phyloP scores from a whole-genome alignment of 2,329 filamentous ascomycete species.

The Fusarium setosum region DNA sequence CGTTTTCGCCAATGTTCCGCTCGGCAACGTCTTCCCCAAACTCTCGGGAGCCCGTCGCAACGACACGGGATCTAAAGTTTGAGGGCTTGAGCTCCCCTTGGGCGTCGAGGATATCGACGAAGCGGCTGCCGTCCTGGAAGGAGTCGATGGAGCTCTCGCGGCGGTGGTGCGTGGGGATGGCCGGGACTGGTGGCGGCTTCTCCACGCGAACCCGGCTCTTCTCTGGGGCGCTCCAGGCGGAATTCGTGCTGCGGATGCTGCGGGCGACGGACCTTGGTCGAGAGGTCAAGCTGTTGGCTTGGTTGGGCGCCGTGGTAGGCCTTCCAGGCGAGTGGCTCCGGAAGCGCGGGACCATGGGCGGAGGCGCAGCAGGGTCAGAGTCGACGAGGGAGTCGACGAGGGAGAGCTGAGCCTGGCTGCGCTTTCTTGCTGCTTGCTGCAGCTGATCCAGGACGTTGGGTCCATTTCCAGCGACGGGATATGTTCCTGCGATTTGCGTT shows the following conservation, averaged over 20 bases:
- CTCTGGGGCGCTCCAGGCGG: conserved; percentile 29
- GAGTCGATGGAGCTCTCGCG: conserved; percentile 36
- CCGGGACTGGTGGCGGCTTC: conserved; percentile 34
- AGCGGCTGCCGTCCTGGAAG: conserved; percentile 22
- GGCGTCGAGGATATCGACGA: conserved; percentile 68
- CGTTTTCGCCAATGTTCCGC: conserved; percentile 62
- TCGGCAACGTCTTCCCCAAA: conserved; percentile 76
- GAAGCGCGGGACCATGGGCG: conserved; percentile 32
- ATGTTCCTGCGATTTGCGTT: conserved; percentile 33
- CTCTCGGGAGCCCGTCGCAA: conserved; percentile 62
- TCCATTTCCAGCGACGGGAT: conserved; percentile 42
- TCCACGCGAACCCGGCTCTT: conserved; percentile 22
- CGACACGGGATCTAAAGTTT: conserved; percentile 61
- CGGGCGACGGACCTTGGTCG: conserved; percentile 31
- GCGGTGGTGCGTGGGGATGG: conserved; percentile 35
- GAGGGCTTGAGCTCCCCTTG: conserved; percentile 62
- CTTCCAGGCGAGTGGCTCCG: conserved; percentile 17
- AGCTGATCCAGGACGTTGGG: conserved; percentile 41
- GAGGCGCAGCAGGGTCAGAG: conserved; percentile 17
- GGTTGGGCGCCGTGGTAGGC: conserved; percentile 38
- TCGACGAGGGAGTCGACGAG: conserved; percentile 5
- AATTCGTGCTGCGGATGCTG: conserved; percentile 33
- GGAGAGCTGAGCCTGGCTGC: conserved; percentile 38
- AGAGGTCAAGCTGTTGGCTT: conserved; percentile 2
- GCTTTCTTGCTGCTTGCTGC: conserved; percentile 41